Evolutionary conservation across 192 early-diverging fungal genomes (phyloP), one percentile per base, ranked within the genome.

Genomic region (Borealophlyctis nickersoniae): DNA sequence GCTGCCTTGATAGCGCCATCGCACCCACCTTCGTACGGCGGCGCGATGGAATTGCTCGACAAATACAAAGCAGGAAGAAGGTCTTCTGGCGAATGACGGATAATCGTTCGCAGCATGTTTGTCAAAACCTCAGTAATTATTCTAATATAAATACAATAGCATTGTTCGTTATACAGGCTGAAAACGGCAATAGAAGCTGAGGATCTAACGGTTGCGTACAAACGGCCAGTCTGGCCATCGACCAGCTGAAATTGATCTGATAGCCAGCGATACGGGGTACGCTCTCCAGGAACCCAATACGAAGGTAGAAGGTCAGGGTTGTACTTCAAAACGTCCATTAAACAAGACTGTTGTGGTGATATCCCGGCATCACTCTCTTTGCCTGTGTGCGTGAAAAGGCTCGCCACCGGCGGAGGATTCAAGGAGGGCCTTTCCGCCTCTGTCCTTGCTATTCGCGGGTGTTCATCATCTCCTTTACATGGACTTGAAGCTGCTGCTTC

Each of bases 1-100:
- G n/a, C n/a, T n/a, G n/a, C n/a, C n/a, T n/a, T n/a, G n/a, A n/a
- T n/a, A n/a, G n/a, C n/a, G 9, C 39, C 39, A 45, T 45, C 39
- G 39, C 39, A 19, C 39, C 7, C 24, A 67, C 66, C 66, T 67
- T 67, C 50, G 56, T 67, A 67, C 13, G 66, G 27, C 4, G 66
- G 66, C 27, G 57, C 66, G n/a, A 67, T 52, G 22, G 14, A 29
- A 33, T 60, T 67, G 32, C 26, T 61, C 22, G 33, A 67, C n/a
- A 67, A 48, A 52, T 67, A 67, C 24, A 67, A 50, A 4, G 57
- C 48, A 13, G 66, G 28, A 13, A 67, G 51, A 4, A 67, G 50
- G 30, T 67, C 66, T 19, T 39, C 7, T 13, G 57, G 58, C 1
- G 66, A 29, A 34, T 60, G 36, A 4, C 58, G 58, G 31, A 67